A percentile compares a stretch with the other conserved stretches of the same genome.
These are phyloP conservation scores for Hemileia vastatrix DNA, from an alignment of 1,284 basidiomycete genomes.

Conservation along the genomic window DNA sequence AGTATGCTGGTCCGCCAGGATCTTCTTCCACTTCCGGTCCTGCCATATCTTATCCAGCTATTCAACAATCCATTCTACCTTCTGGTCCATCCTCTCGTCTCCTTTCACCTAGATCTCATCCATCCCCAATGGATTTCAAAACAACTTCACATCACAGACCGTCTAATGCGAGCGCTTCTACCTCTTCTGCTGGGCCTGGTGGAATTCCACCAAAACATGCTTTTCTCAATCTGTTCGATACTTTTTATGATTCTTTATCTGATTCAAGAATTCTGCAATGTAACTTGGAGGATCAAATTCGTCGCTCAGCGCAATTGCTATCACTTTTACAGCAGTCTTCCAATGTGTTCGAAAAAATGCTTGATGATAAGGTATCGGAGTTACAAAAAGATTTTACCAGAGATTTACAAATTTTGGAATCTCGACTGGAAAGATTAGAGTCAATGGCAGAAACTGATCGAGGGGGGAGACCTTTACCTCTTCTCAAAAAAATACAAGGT, in stretches of 20 bases:
- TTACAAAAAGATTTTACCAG: slow-evolving; percentile 22
- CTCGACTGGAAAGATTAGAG: slow-evolving; percentile 21
- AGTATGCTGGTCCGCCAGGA: not conserved
- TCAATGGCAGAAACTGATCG: too few species aligned
- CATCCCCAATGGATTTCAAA: too few species aligned
- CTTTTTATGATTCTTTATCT: slow-evolving; percentile 32
- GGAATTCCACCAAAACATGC: slow-evolving; percentile 26
- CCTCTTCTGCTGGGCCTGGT: not conserved
- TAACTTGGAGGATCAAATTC: slow-evolving; percentile 28
- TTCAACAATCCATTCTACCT: not conserved
- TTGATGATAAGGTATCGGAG: slow-evolving; percentile 10
- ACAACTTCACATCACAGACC: not conserved
- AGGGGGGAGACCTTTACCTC: too few species aligned
- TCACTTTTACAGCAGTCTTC: slow-evolving; percentile 27
- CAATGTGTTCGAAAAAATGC: slow-evolving; percentile 23
- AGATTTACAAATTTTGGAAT: slow-evolving; percentile 24
- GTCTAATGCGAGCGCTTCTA: not conserved
- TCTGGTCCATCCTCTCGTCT: not conserved
- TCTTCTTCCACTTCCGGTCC: too few species aligned
- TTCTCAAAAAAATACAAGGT: too few species aligned
- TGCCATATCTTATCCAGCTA: not conserved
- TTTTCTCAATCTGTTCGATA: slow-evolving; percentile 32
- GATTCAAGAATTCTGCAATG: slow-evolving; percentile 28
- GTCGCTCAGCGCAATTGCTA: slow-evolving; percentile 22
- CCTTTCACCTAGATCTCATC: not conserved